Base-by-base conservation (phyloP, 805 yeast species). In the Pichia nakasei region DNA sequence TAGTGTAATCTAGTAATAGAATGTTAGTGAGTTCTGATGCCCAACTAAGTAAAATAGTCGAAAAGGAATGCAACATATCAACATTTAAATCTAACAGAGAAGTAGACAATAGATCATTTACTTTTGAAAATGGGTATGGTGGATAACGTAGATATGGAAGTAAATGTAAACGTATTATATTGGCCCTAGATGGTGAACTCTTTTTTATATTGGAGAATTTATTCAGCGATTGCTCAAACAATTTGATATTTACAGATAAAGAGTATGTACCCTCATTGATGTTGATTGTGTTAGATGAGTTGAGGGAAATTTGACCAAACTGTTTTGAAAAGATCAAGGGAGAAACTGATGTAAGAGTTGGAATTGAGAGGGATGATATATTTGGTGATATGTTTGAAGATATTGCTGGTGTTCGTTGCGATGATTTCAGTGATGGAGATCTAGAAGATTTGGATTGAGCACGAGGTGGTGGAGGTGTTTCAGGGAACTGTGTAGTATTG, bases 1-100 rank as follows among this genome's bases (percentile, higher is more conserved):
- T 59, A 13, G 54, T 56, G 22, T 56, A 43, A 37, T 61, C 65
- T n/a, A 53, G 44, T 32, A 62, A 51, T n/a, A 45, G 11, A 3
- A 61, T 49, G 7, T 47, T 43, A 17, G 76, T 52, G 15, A 76
- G 55, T n/a, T 70, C 61, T n/a, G 60, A 52, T 82, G 82, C 76
- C 82, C 82, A 77, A 51, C 64, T 66, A 9, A 69, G 50, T 17
- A 75, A 46, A 8, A 50, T 33, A 3, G 41, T 39, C 2, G 44
- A 38, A 19, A 44, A 44, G 8, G 44, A 19, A 5, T 35, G 22
- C 20, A 49, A 38, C 18, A 45, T 33, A 20, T 42, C 42, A 3
- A 39, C 27, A 20, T 48, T 47, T 21, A 47, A 29, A 33, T 48
- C 49, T 2, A 27, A 6, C 2, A 42, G 7, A 4, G 48, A 34